phyloP scores from a whole-genome alignment of 202 grass and related monocot species.

The Schoenoplectus triqueter region DNA sequence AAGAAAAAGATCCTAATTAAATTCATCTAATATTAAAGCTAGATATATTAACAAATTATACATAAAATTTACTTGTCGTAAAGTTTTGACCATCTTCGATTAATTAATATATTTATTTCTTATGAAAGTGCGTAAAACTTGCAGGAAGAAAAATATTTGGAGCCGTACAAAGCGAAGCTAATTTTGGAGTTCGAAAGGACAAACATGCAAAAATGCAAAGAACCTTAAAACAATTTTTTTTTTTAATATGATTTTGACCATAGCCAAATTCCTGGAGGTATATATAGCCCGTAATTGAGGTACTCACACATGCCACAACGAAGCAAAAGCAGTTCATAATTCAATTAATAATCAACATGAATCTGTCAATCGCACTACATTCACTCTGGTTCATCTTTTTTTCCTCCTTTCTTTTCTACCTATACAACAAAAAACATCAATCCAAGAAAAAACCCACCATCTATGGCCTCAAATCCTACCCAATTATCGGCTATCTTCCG shows the following conservation, averaged over 20 bases:
- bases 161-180: no score
- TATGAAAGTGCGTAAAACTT: no score
- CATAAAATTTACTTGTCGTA: no score
- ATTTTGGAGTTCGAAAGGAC: no score
- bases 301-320: not conserved
- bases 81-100: no score
- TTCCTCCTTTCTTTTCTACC: not conserved
- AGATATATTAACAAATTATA: no score
- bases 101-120: no score
- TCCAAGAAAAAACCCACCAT: slow-evolving; percentile 26
- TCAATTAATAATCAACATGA: not conserved
- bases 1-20: no score
- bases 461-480: slow-evolving; percentile 42
- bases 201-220: no score
- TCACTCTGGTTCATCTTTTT: not conserved
- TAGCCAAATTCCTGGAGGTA: not conserved
- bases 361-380: slow-evolving; percentile 15
- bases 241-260: not conserved
- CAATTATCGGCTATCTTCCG: slow-evolving; percentile 48
- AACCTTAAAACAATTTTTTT: no score
- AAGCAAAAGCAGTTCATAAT: not conserved
- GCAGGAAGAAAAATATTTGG: no score
- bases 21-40: no score
- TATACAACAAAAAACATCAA: not conserved
- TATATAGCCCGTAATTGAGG: not conserved